Base-by-base conservation (phyloP, 1,284 basidiomycete genomes). In the Tylopilus sp. region DNA sequence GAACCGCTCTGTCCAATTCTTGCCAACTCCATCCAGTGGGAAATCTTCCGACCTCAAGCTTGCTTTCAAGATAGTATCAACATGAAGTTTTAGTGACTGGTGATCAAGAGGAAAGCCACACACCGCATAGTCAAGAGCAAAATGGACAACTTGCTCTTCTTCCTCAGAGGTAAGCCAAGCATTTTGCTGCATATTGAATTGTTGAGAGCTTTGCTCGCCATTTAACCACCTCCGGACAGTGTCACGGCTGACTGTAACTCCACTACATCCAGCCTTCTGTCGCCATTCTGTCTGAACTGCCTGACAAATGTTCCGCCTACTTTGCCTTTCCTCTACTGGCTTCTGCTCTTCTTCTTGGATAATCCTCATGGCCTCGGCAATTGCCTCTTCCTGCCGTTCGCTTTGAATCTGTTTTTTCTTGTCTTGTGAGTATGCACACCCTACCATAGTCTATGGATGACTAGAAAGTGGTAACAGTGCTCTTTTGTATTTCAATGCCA, bases 161-260 rank as follows among this genome's bases (percentile, higher is more conserved):
- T 62, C 56, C 38, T 62, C 52, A 3, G 19, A 13, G 13, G 61
- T 58, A 53, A 58, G 56, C 61, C 57, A 62, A 22, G 29, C 26
- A 18, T 44, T 38, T 6, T 47, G 13, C 32, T 62, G 32, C 57
- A 58, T 57, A n/a, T 58, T 62, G 49, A 33, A 47, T 16, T 61
- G n/a, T 2, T 52, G 36, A 26, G 3, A 18, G 22, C 60, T 61
- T 6, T 22, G 54, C 8, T 18, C 26, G 6, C 44, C 53, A 38
- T 52, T 18, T n/a, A 61, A n/a, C 24, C 47, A 5, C 12, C 54
- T 47, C 29, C 39, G 13, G 6, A 57, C 47, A 39, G 53, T 57
- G 16, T 47, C 53, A 38, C n/a, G 47, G 33, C 60, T 61, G 29
- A 61, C 60, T 10, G 9, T 51, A 8, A 61, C 33, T 4, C 19